Evolutionary conservation across 2,329 filamentous ascomycete species (phyloP).

Genomic region (Cytospora piceicola): DNA sequence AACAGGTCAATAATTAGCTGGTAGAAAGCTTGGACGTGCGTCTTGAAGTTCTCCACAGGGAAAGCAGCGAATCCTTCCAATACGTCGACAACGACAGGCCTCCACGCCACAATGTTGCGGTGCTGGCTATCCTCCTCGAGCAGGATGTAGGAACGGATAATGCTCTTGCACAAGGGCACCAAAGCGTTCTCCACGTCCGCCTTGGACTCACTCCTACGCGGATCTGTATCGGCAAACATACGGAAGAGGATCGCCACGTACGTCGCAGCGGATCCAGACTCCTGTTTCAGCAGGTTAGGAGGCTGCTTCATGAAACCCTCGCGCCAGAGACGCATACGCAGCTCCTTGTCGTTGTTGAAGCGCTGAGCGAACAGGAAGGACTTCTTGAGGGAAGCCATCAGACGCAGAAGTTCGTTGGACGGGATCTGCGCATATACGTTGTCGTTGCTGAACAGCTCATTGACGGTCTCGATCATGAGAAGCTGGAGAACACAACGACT

Average conservation of each 20-base stretch:
- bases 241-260: slow-evolving; percentile 95
- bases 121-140: slow-evolving; percentile 97
- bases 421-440: slow-evolving; percentile 93
- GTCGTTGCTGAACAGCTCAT: slow-evolving; percentile 97
- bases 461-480: slow-evolving; percentile 99
- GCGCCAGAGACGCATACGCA: slow-evolving; percentile 91
- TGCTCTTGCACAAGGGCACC: slow-evolving; percentile 93
- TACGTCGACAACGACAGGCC: slow-evolving; percentile 95
- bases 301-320: slow-evolving; percentile 99
- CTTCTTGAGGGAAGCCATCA: slow-evolving; percentile 95
- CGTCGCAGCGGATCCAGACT: slow-evolving; percentile 87
- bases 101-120: slow-evolving; percentile 94
- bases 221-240: slow-evolving; percentile 91
- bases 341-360: slow-evolving; percentile 97
- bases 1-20: slow-evolving; percentile 83
- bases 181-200: slow-evolving; percentile 87
- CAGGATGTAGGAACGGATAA: slow-evolving; percentile 80
- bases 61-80: slow-evolving; percentile 91
- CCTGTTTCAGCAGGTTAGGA: slow-evolving; percentile 95
- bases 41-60: slow-evolving; percentile 76
- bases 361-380: slow-evolving; percentile 95
- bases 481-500: slow-evolving; percentile 96
- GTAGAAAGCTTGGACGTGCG: slow-evolving; percentile 82
- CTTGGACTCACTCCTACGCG: slow-evolving; percentile 78
- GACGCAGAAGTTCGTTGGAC: slow-evolving; percentile 80